Conservation (phyloP, 495 filamentous ascomycete species). For the Trichoderma gamsii region DNA sequence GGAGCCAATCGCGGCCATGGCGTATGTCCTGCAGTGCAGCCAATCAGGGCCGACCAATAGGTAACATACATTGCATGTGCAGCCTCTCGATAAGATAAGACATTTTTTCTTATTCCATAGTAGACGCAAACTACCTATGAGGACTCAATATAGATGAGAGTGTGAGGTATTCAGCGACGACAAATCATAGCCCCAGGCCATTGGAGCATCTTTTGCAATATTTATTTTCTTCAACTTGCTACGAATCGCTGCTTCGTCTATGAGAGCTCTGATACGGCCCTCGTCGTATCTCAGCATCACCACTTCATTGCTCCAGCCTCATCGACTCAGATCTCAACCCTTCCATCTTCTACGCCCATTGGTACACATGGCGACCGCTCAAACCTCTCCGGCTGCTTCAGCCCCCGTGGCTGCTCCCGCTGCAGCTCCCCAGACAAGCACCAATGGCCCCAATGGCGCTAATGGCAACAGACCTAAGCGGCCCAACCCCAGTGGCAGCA, state of each 20-base stretch:
- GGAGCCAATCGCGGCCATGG: not conserved
- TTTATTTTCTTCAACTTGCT: not conserved
- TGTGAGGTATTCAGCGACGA: not conserved
- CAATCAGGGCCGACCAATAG: not conserved
- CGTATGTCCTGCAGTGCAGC: not conserved
- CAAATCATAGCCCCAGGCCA: not conserved
- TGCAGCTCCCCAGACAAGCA: not conserved
- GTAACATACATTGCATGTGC: too few relatives aligned
- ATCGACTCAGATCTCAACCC: not conserved
- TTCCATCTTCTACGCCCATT: not conserved
- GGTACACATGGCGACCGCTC: not conserved
- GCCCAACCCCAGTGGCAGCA: slow-evolving; percentile 1
- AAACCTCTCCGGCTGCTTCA: not conserved
- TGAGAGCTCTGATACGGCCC: not conserved
- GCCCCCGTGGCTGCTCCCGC: not conserved
- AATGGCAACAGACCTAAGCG: slow-evolving; percentile 9
- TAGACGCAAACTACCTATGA: not conserved
- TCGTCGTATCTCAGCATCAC: not conserved
- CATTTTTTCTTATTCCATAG: too few relatives aligned
- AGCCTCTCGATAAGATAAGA: too few relatives aligned
- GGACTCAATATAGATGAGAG: not conserved
- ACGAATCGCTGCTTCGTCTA: not conserved
- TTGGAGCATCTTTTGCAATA: not conserved
- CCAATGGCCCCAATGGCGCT: not conserved
- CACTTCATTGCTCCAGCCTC: not conserved